Percentiles rank a stretch among this genome's conserved stretches.
Evolutionary conservation across 768 basidiomycete species (phyloP).

Genomic region (Amanita pseudoporphyria): DNA sequence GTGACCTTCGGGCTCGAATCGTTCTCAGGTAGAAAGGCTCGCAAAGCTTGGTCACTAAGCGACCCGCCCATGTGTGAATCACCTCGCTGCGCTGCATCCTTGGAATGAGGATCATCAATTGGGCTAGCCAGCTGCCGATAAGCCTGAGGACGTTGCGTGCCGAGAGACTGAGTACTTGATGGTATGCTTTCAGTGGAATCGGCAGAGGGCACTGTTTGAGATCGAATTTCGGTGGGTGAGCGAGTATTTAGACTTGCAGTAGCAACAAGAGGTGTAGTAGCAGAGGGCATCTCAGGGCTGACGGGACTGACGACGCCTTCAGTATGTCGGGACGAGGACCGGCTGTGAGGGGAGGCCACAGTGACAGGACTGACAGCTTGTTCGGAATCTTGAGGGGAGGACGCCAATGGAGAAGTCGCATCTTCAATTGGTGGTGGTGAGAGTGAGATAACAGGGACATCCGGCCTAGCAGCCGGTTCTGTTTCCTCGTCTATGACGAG

Average conservation of each 20-base stretch:
- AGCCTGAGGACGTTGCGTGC: neutral
- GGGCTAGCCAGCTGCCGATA: neutral
- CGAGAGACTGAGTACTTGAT: neutral
- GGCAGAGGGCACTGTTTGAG: neutral
- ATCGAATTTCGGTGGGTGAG: neutral
- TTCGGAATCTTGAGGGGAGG: neutral
- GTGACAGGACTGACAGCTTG: too few species aligned
- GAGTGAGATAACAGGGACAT: slow-evolving; percentile 6
- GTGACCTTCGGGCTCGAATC: neutral
- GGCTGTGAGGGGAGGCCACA: too few species aligned
- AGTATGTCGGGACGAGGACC: too few species aligned
- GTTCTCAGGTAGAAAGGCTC: neutral
- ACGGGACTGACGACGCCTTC: too few species aligned
- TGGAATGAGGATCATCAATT: neutral
- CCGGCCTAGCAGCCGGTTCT: neutral
- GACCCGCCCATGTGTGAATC: slow-evolving; percentile 10
- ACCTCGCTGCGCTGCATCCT: neutral
- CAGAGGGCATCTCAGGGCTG: too few species aligned
- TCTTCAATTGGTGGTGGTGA: slow-evolving; percentile 2
- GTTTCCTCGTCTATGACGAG: neutral
- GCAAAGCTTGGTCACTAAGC: slow-evolving; percentile 10
- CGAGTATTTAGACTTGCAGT: too few species aligned
- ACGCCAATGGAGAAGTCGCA: neutral
- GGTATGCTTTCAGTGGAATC: neutral
- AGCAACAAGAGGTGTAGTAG: too few species aligned